Base-by-base conservation (phyloP, 2,329 filamentous ascomycete genomes). In the Microsporum ferrugineum region DNA sequence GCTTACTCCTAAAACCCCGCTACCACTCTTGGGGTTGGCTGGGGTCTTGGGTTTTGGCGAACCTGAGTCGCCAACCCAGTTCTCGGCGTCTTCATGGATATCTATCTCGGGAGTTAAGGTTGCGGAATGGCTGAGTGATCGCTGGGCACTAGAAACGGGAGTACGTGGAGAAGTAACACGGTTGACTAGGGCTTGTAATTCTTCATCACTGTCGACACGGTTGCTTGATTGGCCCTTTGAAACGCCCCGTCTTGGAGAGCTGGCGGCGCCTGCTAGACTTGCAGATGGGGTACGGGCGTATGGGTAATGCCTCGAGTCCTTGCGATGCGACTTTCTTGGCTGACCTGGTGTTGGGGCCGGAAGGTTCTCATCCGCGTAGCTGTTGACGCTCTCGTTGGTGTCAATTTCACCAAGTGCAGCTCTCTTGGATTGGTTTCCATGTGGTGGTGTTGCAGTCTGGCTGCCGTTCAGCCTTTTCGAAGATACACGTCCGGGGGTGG, bases 261-360 rank as follows among this genome's bases (percentile, higher is more conserved):
- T 68, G 27, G 31, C 41, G n/a, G 8, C 41, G 4, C 57, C 43
- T 17, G 70, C 66, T 34, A 82, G 66, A 71, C 65, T 68, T 4
- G 72, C 75, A 5, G 79, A 81, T 5, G 79, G 73, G 29, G 80
- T 81, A 61, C 86, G 81, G 58, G 84, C 76, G 73, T 91, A 88
- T 8, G 87, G 84, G 72, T 91, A 84, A 67, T 89, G 87, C 31
- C 87, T 84, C 45, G 81, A 82, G 68, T 91, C 89, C 63, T 85
- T 82, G 61, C 89, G 85, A 65, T 86, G 87, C 14, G 88, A 88
- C 80, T 99, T 97, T 64, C 94, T 85, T 33, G 94, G 94, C 73
- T 99, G 94, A 1, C 94, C 94, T 0, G 94, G 94, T 3, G 94
- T 99, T 2, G 94, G 94, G 0, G 91, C 92, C 2, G 94, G 94